A percentile compares a stretch with the other conserved stretches of the same genome.
phyloP scores from a whole-genome alignment of 1,284 basidiomycete species.

The Ganoderma meredithae region DNA sequence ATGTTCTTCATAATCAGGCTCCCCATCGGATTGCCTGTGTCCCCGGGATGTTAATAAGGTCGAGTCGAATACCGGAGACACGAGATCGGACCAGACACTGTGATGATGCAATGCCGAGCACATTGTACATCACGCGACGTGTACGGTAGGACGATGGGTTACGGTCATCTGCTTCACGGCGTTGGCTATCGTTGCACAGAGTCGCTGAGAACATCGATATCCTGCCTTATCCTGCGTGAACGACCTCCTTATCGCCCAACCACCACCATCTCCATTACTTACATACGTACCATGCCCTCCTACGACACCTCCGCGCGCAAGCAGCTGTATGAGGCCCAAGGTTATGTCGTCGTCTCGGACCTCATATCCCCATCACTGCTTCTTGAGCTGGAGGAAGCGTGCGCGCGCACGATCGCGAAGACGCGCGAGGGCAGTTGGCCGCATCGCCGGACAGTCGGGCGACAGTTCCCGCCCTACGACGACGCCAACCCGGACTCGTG shows the following conservation, averaged over 20 bases:
- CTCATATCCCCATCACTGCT: conserved; percentile 59
- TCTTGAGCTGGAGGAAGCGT: conserved; percentile 57
- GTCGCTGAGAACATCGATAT: not conserved
- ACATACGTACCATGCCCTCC: not conserved
- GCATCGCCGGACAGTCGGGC: conserved; percentile 77
- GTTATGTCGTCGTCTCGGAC: conserved; percentile 74
- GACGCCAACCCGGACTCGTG: conserved; percentile 69
- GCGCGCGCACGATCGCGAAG: conserved; percentile 56
- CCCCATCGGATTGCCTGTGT: too few species aligned
- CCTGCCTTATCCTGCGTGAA: too few species aligned
- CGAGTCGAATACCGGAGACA: not conserved
- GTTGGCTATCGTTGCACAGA: not conserved
- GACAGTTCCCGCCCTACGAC: conserved; percentile 83
- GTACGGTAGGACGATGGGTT: not conserved
- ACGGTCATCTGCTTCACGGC: not conserved
- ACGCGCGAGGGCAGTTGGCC: conserved; percentile 75
- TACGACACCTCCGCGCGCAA: conserved; percentile 27
- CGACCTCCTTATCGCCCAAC: conserved; percentile 5
- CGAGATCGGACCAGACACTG: not conserved
- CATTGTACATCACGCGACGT: not conserved
- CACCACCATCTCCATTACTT: conserved; percentile 12
- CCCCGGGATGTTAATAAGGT: too few species aligned
- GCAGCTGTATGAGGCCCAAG: conserved; percentile 64
- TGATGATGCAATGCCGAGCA: not conserved
- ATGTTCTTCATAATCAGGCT: too few species aligned